A percentile compares a stretch with the other conserved stretches of the same genome.
phyloP scores from a whole-genome alignment of 108 stramenopile species.

The Skeletonema grethae region DNA sequence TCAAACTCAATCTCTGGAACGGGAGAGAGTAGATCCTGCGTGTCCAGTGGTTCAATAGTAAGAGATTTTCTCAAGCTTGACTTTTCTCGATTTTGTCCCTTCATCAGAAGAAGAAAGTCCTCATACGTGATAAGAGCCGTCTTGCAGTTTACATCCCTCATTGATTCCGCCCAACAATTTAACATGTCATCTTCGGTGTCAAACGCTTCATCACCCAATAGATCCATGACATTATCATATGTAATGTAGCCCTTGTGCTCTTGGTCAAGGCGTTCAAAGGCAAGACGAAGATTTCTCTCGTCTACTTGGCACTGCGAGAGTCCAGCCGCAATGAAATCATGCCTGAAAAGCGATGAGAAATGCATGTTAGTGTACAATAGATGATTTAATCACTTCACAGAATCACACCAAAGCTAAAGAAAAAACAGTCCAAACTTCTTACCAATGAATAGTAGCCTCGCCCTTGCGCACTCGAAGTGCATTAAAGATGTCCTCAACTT shows the following conservation, averaged over 20 bases:
- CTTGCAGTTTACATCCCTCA: conserved; percentile 64
- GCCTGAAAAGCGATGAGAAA: conserved; percentile 14
- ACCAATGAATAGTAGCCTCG: conserved; percentile 82
- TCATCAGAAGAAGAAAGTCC: conserved; percentile 87
- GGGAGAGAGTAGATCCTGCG: conserved; percentile 13
- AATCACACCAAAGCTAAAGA: not conserved
- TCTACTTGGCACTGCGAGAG: conserved; percentile 86
- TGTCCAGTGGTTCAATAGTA: not conserved
- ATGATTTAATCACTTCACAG: not conserved
- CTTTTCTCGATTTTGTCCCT: conserved; percentile 70
- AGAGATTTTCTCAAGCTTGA: conserved; percentile 21
- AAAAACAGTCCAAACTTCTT: not conserved
- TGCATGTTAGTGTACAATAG: not conserved
- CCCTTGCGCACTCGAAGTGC: conserved; percentile 85
- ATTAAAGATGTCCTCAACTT: conserved; percentile 90
- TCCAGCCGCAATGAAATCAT: conserved; percentile 91
- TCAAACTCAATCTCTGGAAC: conserved; percentile 31
- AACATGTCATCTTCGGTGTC: conserved; percentile 77
- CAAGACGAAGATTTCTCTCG: conserved; percentile 84
- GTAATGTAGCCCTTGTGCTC: conserved; percentile 91
- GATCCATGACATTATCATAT: conserved; percentile 86
- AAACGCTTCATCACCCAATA: conserved; percentile 74
- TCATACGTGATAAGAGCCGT: conserved; percentile 71
- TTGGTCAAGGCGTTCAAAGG: conserved; percentile 83
- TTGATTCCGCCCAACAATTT: conserved; percentile 79